Conservation (phyloP, 805 yeast species). For the Candida multigemmis region DNA sequence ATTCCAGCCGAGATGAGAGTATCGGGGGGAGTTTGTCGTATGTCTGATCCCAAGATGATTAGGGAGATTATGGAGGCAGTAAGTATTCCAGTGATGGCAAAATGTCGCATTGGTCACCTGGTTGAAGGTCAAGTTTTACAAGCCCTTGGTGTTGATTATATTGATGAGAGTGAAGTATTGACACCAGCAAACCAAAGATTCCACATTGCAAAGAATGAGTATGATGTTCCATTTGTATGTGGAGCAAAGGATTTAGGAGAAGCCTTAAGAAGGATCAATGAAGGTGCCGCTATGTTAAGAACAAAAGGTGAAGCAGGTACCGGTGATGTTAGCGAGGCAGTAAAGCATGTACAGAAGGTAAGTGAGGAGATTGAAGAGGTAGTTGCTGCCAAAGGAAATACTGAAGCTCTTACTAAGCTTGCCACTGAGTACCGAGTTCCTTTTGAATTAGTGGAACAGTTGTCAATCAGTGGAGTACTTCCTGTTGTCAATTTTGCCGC, state of each 20-base stretch:
- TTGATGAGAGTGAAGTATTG: slow-evolving; percentile 78
- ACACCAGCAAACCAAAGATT: slow-evolving; percentile 69
- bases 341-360: slow-evolving; percentile 60
- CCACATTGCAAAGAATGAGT: slow-evolving; percentile 55
- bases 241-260: slow-evolving; percentile 80
- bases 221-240: slow-evolving; percentile 72
- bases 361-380: slow-evolving; percentile 45
- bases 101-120: slow-evolving; percentile 73
- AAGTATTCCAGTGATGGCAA: slow-evolving; percentile 76
- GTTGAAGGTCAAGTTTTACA: slow-evolving; percentile 77
- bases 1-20: slow-evolving; percentile 83
- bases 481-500: slow-evolving; percentile 86
- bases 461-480: slow-evolving; percentile 47
- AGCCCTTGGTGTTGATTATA: slow-evolving; percentile 65
- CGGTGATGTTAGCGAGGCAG: slow-evolving; percentile 80
- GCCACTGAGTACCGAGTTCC: slow-evolving; percentile 59
- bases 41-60: slow-evolving; percentile 81
- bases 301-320: slow-evolving; percentile 90
- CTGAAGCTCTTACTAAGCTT: slow-evolving; percentile 35
- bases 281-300: slow-evolving; percentile 83
- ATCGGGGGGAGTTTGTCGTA: slow-evolving; percentile 75
- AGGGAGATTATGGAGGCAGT: slow-evolving; percentile 63
- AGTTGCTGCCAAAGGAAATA: slow-evolving; percentile 26
- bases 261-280: slow-evolving; percentile 68
- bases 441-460: slow-evolving; percentile 38